phyloP scores from a whole-genome alignment of 2,329 filamentous ascomycete species.

The Elsinoe ampelina region DNA sequence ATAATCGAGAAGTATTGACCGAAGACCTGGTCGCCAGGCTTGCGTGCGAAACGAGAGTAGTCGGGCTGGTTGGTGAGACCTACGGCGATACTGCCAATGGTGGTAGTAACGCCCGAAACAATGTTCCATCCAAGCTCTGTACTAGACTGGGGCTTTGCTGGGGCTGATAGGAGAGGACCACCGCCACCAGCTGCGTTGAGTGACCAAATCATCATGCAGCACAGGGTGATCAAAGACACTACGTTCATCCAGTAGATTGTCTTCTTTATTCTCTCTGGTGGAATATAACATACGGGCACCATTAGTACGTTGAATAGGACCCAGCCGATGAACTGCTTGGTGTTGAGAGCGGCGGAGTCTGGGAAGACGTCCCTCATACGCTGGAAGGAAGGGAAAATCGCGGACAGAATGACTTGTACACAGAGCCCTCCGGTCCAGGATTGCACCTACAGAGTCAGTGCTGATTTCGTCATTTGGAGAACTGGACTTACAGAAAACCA shows the following conservation, averaged over 20 bases:
- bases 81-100: constrained; percentile 37
- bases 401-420: constrained; percentile 42
- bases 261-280: constrained; percentile 33
- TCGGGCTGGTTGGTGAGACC: constrained; percentile 37
- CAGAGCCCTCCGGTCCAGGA: constrained; percentile 52
- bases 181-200: constrained; percentile 48
- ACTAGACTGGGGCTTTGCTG: constrained; percentile 27
- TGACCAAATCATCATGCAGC: constrained; percentile 48
- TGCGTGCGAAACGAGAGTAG: constrained; percentile 26
- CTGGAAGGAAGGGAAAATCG: constrained; percentile 50
- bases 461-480: constrained; percentile 29
- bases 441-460: constrained; percentile 43
- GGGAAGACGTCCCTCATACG: constrained; percentile 45
- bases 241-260: constrained; percentile 36
- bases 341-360: constrained; percentile 36
- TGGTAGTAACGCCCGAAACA: constrained; percentile 32
- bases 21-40: constrained; percentile 35
- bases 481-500: constrained; percentile 31
- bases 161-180: constrained; percentile 25
- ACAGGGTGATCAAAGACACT: constrained; percentile 40
- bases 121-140: constrained; percentile 32
- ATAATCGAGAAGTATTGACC: constrained; percentile 40
- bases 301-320: constrained; percentile 38
- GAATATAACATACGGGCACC: constrained; percentile 37
- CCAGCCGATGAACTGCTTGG: constrained; percentile 36